Percentiles rank a stretch among this genome's conserved stretches.
These are phyloP conservation scores for Akebia trifoliata DNA, from an alignment of 164 flowering plant species.

Conservation along the genomic window DNA sequence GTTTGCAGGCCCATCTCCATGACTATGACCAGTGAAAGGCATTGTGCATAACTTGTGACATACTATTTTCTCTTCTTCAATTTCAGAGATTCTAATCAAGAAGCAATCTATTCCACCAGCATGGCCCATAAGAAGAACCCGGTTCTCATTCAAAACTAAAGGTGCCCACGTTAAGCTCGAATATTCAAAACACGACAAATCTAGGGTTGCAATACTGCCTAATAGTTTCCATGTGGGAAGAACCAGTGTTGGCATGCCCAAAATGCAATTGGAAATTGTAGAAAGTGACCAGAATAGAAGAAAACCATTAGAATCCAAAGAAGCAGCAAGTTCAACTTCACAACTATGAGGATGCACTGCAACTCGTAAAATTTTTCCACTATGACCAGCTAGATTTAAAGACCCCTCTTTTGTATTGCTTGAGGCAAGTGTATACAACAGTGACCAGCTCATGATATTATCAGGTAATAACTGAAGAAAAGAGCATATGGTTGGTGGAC, in stretches of 20 bases:
- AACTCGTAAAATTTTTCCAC: slow-evolving; percentile 59
- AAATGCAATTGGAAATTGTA: slow-evolving; percentile 30
- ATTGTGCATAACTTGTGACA: slow-evolving; percentile 66
- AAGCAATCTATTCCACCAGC: slow-evolving; percentile 68
- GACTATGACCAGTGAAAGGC: slow-evolving; percentile 39
- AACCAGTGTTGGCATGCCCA: slow-evolving; percentile 37
- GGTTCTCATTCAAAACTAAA: slow-evolving; percentile 37
- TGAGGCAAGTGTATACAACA: slow-evolving; percentile 31
- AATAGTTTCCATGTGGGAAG: slow-evolving; percentile 52
- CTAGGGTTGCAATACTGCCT: slow-evolving; percentile 35
- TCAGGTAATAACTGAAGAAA: slow-evolving; percentile 56
- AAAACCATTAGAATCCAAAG: slow-evolving; percentile 77
- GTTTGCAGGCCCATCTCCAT: slow-evolving; percentile 38
- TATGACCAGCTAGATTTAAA: slow-evolving; percentile 58
- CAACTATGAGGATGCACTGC: slow-evolving; percentile 55
- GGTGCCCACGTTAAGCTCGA: slow-evolving; percentile 85
- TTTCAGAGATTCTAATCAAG: slow-evolving; percentile 33
- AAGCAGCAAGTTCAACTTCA: slow-evolving; percentile 62
- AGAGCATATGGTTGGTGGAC: slow-evolving; percentile 66
- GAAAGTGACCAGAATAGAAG: slow-evolving; percentile 76
- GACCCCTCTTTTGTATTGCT: slow-evolving; percentile 26
- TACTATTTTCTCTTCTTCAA: slow-evolving; percentile 26
- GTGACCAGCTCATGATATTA: slow-evolving; percentile 56
- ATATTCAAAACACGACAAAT: slow-evolving; percentile 32
- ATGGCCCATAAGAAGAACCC: slow-evolving; percentile 67